A percentile compares a stretch with the other conserved stretches of the same genome.
Evolutionary conservation across 352 stramenopile genomes (phyloP).

Genomic region (Phytophthora hybrid): DNA sequence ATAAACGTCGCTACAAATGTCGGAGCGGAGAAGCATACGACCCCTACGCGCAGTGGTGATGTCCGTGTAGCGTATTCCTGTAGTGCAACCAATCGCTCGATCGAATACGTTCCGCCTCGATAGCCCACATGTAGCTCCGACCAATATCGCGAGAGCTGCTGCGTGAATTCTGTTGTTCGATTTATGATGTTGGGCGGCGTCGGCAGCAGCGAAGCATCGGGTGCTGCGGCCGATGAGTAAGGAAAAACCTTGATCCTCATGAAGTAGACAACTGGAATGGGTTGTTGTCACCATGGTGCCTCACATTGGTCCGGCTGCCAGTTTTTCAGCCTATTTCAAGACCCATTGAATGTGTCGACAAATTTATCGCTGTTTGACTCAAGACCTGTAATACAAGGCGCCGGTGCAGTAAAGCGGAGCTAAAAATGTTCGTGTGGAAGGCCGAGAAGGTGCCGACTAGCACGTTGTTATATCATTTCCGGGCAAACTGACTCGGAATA

Average conservation of each 20-base stretch:
- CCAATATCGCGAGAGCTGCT: slow-evolving; percentile 2
- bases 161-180: background rate
- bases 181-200: background rate
- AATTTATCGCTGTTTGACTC: background rate
- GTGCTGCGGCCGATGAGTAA: background rate
- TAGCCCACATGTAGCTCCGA: slow-evolving; percentile 10
- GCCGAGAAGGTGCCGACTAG: too few relatives aligned
- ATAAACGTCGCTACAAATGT: slow-evolving; percentile 3
- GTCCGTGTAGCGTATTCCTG: slow-evolving; percentile 29
- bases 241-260: background rate
- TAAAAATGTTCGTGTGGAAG: too few relatives aligned
- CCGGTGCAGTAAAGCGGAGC: too few relatives aligned
- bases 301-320: too few relatives aligned
- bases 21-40: slow-evolving; percentile 19
- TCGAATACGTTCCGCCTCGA: slow-evolving; percentile 27
- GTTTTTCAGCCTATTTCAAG: background rate
- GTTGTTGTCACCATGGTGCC: background rate
- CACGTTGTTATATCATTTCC: too few relatives aligned
- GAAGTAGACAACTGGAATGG: background rate
- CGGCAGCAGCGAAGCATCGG: background rate
- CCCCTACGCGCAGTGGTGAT: slow-evolving; percentile 4
- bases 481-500: too few relatives aligned
- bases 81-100: slow-evolving; percentile 35
- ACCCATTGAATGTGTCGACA: background rate
- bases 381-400: too few relatives aligned